Evolutionary conservation across 2,329 filamentous ascomycete species (phyloP).

Genomic region (Apiospora malaysiana): DNA sequence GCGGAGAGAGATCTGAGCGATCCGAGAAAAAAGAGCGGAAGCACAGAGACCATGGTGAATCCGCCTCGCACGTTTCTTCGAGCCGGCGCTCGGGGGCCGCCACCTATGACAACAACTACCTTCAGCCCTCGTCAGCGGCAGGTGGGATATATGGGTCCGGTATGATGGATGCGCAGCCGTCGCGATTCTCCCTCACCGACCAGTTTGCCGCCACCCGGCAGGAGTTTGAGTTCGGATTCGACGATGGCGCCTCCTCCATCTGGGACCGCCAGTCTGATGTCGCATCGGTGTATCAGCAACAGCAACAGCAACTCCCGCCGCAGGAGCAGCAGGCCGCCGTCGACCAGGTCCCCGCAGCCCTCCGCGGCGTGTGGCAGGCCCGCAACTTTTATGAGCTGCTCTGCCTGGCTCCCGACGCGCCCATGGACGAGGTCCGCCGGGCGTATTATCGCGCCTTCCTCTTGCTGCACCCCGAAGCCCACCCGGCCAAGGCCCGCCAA

Average conservation of each 20-base stretch:
- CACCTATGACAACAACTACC: not conserved
- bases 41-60: not conserved
- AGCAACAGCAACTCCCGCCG: constrained; percentile 21
- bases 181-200: constrained; percentile 53
- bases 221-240: constrained; percentile 54
- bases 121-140: not conserved
- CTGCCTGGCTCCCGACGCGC: constrained; percentile 46
- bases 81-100: not conserved
- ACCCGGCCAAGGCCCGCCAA: constrained; percentile 46
- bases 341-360: not conserved
- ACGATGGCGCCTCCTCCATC: constrained; percentile 52
- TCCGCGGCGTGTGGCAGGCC: constrained; percentile 28
- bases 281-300: not conserved
- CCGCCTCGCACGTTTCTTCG: not conserved
- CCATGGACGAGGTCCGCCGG: constrained; percentile 44
- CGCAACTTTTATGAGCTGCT: constrained; percentile 52
- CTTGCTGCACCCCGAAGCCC: constrained; percentile 50
- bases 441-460: constrained; percentile 53
- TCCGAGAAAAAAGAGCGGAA: not conserved
- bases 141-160: constrained; percentile 5
- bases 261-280: constrained; percentile 38
- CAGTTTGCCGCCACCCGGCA: constrained; percentile 54
- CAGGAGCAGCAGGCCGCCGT: constrained; percentile 27
- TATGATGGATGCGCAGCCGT: constrained; percentile 38
- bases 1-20: not conserved